These are phyloP conservation scores for Eragrostis nindensis DNA, from an alignment of 176 grass and related monocot species.

Conservation along the genomic window DNA sequence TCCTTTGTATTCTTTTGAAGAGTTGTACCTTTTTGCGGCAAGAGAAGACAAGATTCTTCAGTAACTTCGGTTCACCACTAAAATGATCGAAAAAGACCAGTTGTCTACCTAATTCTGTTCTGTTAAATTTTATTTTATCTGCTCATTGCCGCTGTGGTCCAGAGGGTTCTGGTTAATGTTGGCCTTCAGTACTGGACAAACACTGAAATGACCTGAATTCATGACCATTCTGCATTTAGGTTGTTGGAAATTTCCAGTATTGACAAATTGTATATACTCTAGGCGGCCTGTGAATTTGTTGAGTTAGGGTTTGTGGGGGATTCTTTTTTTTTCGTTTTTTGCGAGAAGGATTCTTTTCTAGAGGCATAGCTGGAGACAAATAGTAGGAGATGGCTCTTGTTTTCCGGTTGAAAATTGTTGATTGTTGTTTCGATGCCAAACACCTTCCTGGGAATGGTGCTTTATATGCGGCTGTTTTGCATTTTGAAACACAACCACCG, in stretches of 20 bases:
- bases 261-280: not conserved
- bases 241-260: not conserved
- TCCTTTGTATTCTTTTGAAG: slow-evolving; percentile 25
- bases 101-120: slow-evolving; percentile 37
- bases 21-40: slow-evolving; percentile 41
- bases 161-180: not conserved
- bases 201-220: not conserved
- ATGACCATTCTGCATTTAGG: not conserved
- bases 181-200: not conserved
- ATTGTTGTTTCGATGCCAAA: slow-evolving; percentile 14
- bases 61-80: slow-evolving; percentile 28
- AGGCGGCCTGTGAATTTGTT: not conserved
- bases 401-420: not conserved
- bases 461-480: not conserved
- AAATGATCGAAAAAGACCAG: slow-evolving; percentile 13
- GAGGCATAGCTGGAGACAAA: not conserved
- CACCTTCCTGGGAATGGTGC: not conserved
- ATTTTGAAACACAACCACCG: not conserved
- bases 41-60: slow-evolving; percentile 27
- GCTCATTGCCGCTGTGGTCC: not conserved
- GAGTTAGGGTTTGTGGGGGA: slow-evolving; percentile 8
- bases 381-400: not conserved
- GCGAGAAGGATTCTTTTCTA: no score
- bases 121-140: not conserved
- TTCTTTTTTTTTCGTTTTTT: no score